Evolutionary conservation across 2,329 filamentous ascomycete species (phyloP).

Genomic region (Daldinia eschscholtzii): DNA sequence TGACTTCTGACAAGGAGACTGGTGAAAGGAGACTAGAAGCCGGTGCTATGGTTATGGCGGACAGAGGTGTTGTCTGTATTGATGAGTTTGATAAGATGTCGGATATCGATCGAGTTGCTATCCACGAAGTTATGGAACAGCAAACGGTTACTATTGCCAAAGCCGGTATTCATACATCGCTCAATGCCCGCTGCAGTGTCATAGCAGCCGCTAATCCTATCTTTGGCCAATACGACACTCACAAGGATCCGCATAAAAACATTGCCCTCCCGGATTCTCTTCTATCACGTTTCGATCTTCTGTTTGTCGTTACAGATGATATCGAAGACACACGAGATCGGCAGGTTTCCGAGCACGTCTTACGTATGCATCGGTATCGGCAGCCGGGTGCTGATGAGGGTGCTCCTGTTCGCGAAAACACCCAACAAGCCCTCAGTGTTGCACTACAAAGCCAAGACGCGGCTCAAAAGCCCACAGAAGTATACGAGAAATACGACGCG

Average conservation of each 20-base stretch:
- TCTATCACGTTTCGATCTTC: slow-evolving; percentile 96
- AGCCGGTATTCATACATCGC: slow-evolving; percentile 95
- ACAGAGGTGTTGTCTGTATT: slow-evolving; percentile 97
- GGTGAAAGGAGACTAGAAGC: slow-evolving; percentile 94
- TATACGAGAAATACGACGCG: slow-evolving; percentile 95
- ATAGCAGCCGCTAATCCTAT: slow-evolving; percentile 97
- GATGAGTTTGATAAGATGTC: slow-evolving; percentile 99
- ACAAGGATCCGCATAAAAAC: slow-evolving; percentile 99
- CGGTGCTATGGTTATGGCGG: slow-evolving; percentile 97
- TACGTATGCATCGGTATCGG: slow-evolving; percentile 97
- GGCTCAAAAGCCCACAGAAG: slow-evolving; percentile 81
- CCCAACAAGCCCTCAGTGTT: slow-evolving; percentile 85
- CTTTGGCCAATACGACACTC: slow-evolving; percentile 97
- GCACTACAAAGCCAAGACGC: slow-evolving; percentile 83
- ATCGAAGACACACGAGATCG: slow-evolving; percentile 95
- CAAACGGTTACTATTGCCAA: slow-evolving; percentile 99
- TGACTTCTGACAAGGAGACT: slow-evolving; percentile 97
- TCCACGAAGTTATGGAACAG: slow-evolving; percentile 99
- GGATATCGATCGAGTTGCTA: slow-evolving; percentile 95
- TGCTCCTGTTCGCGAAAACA: slow-evolving; percentile 90
- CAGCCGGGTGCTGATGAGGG: slow-evolving; percentile 94
- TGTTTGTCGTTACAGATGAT: slow-evolving; percentile 98
- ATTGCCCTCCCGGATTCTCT: slow-evolving; percentile 97
- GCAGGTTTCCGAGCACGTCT: slow-evolving; percentile 93
- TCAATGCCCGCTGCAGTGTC: slow-evolving; percentile 97